A percentile compares a stretch with the other conserved stretches of the same genome.
Conservation (phyloP, 257 asterid genomes). For the Capsicum rhomboideum region DNA sequence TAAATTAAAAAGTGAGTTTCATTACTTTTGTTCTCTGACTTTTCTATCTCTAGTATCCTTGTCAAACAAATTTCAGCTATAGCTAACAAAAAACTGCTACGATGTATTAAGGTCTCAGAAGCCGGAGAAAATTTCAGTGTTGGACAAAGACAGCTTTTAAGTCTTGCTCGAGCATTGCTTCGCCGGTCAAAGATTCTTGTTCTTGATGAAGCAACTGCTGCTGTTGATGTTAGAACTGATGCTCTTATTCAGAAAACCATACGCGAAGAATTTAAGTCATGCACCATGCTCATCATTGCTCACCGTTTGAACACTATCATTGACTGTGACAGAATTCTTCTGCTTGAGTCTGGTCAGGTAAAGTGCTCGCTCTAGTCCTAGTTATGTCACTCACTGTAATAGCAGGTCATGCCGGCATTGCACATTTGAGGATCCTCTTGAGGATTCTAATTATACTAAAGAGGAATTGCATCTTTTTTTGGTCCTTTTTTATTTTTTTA, state of each 20-base stretch:
- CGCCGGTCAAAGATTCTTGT: constrained; percentile 95
- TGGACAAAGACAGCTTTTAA: constrained; percentile 85
- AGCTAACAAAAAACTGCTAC: background rate
- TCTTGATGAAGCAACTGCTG: constrained; percentile 99
- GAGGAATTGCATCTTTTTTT: background rate
- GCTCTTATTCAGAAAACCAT: constrained; percentile 97
- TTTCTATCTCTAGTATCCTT: background rate
- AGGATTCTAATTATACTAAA: background rate
- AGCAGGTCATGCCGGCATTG: background rate
- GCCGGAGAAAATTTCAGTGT: constrained; percentile 98
- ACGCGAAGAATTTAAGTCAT: constrained; percentile 77
- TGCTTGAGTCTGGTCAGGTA: constrained; percentile 91
- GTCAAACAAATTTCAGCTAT: background rate
- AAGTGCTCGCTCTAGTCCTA: background rate
- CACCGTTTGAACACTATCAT: constrained; percentile 89
- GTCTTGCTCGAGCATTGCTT: constrained; percentile 92
- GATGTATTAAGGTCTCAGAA: constrained; percentile 66
- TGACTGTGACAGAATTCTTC: constrained; percentile 74
- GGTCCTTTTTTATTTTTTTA: no score
- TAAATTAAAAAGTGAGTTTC: background rate
- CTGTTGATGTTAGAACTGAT: constrained; percentile 92
- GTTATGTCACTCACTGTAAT: background rate
- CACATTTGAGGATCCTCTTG: background rate
- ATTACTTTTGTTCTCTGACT: background rate
- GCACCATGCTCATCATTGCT: constrained; percentile 98